These are phyloP conservation scores for Flaveria trinervia DNA, from an alignment of 129 eudicot species.

Conservation along the genomic window DNA sequence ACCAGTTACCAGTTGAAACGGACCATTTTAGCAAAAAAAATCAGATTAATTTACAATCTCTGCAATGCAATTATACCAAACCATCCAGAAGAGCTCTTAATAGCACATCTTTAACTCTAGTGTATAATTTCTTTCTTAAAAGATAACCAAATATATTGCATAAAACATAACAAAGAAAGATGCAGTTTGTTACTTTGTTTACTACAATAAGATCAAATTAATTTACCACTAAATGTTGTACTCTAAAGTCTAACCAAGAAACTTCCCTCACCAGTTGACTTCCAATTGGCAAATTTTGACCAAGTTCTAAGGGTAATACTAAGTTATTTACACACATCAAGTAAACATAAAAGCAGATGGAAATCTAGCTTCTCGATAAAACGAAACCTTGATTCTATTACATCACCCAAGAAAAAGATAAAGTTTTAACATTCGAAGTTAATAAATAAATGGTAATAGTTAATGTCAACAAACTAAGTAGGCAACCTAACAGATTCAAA, in stretches of 20 bases:
- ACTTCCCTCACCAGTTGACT: background rate
- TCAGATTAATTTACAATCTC: background rate
- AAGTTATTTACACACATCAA: background rate
- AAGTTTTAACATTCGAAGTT: background rate
- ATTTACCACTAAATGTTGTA: background rate
- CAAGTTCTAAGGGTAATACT: background rate
- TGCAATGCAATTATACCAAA: background rate
- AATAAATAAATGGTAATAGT: too few relatives aligned
- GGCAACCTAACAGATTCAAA: background rate
- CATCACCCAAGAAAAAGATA: background rate
- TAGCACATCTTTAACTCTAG: background rate
- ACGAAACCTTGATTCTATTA: background rate
- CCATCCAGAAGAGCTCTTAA: background rate
- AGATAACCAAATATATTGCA: background rate
- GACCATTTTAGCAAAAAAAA: slow-evolving; percentile 5
- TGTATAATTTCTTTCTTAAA: background rate
- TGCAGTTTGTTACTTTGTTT: background rate
- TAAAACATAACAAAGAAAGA: background rate
- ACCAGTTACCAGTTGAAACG: background rate
- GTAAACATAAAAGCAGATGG: background rate
- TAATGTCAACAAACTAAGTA: background rate
- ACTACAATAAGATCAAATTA: background rate
- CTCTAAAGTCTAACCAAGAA: background rate
- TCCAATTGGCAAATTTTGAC: background rate
- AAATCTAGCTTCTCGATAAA: background rate